phyloP scores from a whole-genome alignment of 148 eudicot species.

The Chenopodium formosanum region DNA sequence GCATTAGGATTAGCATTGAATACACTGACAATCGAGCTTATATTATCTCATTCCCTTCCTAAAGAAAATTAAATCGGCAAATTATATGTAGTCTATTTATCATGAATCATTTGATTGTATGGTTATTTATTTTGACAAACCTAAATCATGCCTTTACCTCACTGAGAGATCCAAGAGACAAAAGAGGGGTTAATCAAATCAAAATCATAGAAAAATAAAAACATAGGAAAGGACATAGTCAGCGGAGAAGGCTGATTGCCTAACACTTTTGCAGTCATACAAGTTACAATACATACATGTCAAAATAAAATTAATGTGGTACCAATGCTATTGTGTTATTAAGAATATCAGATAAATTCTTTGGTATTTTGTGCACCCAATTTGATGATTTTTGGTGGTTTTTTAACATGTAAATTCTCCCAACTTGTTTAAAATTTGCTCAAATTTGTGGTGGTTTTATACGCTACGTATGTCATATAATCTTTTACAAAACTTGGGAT shows the following conservation, averaged over 20 bases:
- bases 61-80: too few relatives aligned
- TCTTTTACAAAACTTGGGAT: neutral
- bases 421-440: neutral
- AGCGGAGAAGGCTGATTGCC: neutral
- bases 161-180: neutral
- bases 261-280: conserved; percentile 4
- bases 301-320: conserved; percentile 13
- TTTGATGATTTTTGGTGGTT: neutral
- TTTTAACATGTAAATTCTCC: neutral
- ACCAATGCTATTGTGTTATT: neutral
- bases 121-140: too few relatives aligned
- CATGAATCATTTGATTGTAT: too few relatives aligned
- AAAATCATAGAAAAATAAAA: neutral
- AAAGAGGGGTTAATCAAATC: neutral
- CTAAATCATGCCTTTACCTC: too few relatives aligned
- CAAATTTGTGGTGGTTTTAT: conserved; percentile 2
- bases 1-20: too few relatives aligned
- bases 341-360: neutral
- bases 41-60: too few relatives aligned
- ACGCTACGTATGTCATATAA: neutral
- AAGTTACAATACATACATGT: neutral
- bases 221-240: conserved; percentile 8
- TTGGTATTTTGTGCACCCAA: conserved; percentile 10
- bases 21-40: too few relatives aligned
- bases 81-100: too few relatives aligned